Percentiles rank a stretch among this genome's conserved stretches.
phyloP scores from a whole-genome alignment of 1,284 basidiomycete species.

The Apiotrichum gamsii region DNA sequence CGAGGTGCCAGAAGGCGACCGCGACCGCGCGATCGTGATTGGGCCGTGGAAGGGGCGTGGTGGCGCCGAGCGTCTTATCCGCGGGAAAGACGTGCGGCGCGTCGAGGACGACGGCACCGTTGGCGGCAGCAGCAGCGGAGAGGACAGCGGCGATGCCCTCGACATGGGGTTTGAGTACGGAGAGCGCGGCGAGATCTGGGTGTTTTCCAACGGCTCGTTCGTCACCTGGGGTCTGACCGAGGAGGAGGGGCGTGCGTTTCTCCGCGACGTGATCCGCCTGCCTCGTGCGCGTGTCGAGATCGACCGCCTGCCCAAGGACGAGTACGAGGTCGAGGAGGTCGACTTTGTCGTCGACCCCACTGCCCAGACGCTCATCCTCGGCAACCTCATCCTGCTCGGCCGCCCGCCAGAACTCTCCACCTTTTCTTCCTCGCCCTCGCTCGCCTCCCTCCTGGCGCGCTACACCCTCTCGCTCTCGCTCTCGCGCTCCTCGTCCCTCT shows the following conservation, averaged over 20 bases:
- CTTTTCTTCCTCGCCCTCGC: conserved; percentile 41
- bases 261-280: conserved; percentile 56
- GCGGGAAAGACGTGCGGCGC: conserved; percentile 30
- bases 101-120: conserved; percentile 19
- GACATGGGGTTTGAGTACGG: conserved; percentile 49
- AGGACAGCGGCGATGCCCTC: conserved; percentile 48
- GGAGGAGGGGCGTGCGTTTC: conserved; percentile 64
- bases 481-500: conserved; percentile 74
- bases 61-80: conserved; percentile 36
- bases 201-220: conserved; percentile 76
- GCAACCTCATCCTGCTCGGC: conserved; percentile 83
- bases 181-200: conserved; percentile 73
- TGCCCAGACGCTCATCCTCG: conserved; percentile 77
- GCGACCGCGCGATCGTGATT: conserved; percentile 43
- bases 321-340: conserved; percentile 77
- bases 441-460: conserved; percentile 61
- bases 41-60: conserved; percentile 45
- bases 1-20: conserved; percentile 44
- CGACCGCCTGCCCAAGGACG: conserved; percentile 53
- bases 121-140: background rate
- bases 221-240: conserved; percentile 85
- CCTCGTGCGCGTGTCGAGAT: conserved; percentile 56
- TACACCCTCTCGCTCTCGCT: conserved; percentile 86
- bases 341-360: conserved; percentile 83
- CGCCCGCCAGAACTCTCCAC: conserved; percentile 52